Evolutionary conservation across 495 filamentous ascomycete species (phyloP), one percentile per base, ranked within the genome.

Genomic region (Venustampulla echinocandica): DNA sequence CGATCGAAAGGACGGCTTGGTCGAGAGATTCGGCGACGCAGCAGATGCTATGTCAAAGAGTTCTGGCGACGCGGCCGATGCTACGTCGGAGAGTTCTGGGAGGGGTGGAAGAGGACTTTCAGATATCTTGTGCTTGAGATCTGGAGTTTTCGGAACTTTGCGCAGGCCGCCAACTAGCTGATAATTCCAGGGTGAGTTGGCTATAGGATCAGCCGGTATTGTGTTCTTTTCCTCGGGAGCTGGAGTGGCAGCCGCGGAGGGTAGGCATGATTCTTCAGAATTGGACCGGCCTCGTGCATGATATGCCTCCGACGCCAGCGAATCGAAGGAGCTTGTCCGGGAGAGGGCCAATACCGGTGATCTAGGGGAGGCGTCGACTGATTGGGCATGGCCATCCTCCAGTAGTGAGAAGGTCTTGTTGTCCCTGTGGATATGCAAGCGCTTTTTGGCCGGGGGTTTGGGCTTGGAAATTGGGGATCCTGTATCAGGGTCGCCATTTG

Each of bases 131-230:
- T 61, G 56, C 54, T 70, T 73, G 30, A 61, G 55, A 52, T 75
- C 72, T 22, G 70, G 66, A 19, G 70, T 73, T 18, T 63, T 62
- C 15, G 69, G 63, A 10, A 76, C 74, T 56, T 73, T 74, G 19
- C 74, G 72, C 41, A 77, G 57, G 44, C 74, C 74, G 58, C 74
- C 72, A 30, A 71, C 66, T 59, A 77, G 61, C 49, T 67, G 66
- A 53, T 74, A 74, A 59, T 71, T 72, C 66, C 67, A 71, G 34
- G 73, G 71, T 17, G 69, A 70, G 21, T 61, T 61, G 47, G 53
- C 45, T 50, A 46, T 55, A 54, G 55, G 60, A 61, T 71, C 69
- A 35, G 71, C 67, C 51, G 59, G 54, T 58, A 70, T 57, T 38
- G 47, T 24, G 30, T 49, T 49, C 35, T 51, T 50, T 13, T n/a